Percentiles rank a stretch among this genome's conserved stretches.
Evolutionary conservation across 2,329 filamentous ascomycete genomes (phyloP).

Genomic region (Hypoxylon sp.): DNA sequence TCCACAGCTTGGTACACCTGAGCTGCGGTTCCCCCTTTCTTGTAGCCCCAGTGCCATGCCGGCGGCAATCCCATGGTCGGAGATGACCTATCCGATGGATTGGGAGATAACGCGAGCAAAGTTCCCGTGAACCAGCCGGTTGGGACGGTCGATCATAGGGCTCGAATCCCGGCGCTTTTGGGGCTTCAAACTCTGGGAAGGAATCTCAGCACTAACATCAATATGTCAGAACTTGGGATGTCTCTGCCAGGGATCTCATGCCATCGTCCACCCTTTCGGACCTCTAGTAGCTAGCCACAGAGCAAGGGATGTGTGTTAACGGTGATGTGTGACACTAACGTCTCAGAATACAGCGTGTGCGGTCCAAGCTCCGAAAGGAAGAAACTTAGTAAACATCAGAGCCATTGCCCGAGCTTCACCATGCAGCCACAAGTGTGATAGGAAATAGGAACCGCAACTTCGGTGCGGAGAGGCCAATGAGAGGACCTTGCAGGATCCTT

Average conservation of each 20-base stretch:
- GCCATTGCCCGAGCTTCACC: constrained; percentile 20
- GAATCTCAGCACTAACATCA: constrained; percentile 21
- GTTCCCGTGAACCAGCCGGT: constrained; percentile 27
- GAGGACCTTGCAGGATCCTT: constrained; percentile 26
- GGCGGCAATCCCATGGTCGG: constrained; percentile 19
- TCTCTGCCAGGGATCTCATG: constrained; percentile 32
- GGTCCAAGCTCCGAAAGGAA: constrained; percentile 16
- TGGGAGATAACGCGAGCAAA: constrained; percentile 30
- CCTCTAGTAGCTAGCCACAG: constrained; percentile 29
- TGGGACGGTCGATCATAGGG: constrained; percentile 32
- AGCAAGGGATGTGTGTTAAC: constrained; percentile 33
- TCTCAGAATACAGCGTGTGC: constrained; percentile 24
- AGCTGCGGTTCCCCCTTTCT: constrained; percentile 26
- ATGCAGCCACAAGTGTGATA: constrained; percentile 35
- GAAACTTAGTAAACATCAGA: constrained; percentile 12
- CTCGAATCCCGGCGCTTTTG: constrained; percentile 19
- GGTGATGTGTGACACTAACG: constrained; percentile 34
- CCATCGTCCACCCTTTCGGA: constrained; percentile 32
- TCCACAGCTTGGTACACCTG: constrained; percentile 20
- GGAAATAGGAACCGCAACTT: constrained; percentile 41
- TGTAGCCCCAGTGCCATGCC: constrained; percentile 8
- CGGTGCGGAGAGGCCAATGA: constrained; percentile 41
- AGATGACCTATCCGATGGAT: constrained; percentile 23
- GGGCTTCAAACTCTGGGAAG: constrained; percentile 12
- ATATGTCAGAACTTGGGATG: constrained; percentile 23